phyloP scores from a whole-genome alignment of 495 filamentous ascomycete species.

The Hyaloscypha hepaticicola region DNA sequence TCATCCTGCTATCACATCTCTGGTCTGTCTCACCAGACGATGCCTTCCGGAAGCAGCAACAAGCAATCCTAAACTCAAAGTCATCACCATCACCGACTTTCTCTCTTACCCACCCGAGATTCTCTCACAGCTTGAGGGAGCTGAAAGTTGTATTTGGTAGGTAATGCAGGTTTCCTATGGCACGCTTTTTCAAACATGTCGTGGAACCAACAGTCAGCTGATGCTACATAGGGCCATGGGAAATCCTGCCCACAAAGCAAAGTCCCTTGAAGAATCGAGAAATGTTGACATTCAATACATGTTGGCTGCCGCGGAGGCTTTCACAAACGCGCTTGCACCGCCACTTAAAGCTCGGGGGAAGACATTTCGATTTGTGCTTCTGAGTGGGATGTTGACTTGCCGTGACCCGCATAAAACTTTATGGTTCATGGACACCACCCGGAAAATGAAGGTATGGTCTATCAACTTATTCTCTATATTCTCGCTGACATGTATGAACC shows the following conservation, averaged over 20 bases:
- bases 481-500: slow-evolving; percentile 9
- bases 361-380: slow-evolving; percentile 31
- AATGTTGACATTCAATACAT: slow-evolving; percentile 26
- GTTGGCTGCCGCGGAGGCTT: slow-evolving; percentile 22
- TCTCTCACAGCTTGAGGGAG: slow-evolving; percentile 25
- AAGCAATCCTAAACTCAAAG: slow-evolving; percentile 28
- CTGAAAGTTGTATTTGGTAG: slow-evolving; percentile 32
- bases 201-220: neutral
- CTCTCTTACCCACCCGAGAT: slow-evolving; percentile 29
- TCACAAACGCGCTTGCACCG: slow-evolving; percentile 20
- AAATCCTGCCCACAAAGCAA: slow-evolving; percentile 12
- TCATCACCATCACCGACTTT: slow-evolving; percentile 29
- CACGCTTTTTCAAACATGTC: neutral
- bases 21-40: slow-evolving; percentile 30
- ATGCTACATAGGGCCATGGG: slow-evolving; percentile 27
- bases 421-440: slow-evolving; percentile 23
- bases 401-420: slow-evolving; percentile 26
- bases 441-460: slow-evolving; percentile 28
- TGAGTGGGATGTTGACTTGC: slow-evolving; percentile 31
- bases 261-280: slow-evolving; percentile 1
- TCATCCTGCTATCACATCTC: slow-evolving; percentile 27
- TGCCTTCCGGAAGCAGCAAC: slow-evolving; percentile 24
- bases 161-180: neutral
- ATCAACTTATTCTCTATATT: slow-evolving; percentile 8
- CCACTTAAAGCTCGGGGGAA: slow-evolving; percentile 20